Evolutionary conservation across 257 asterid species (phyloP), one percentile per base, ranked within the genome.

Genomic region (Petunia secreta): DNA sequence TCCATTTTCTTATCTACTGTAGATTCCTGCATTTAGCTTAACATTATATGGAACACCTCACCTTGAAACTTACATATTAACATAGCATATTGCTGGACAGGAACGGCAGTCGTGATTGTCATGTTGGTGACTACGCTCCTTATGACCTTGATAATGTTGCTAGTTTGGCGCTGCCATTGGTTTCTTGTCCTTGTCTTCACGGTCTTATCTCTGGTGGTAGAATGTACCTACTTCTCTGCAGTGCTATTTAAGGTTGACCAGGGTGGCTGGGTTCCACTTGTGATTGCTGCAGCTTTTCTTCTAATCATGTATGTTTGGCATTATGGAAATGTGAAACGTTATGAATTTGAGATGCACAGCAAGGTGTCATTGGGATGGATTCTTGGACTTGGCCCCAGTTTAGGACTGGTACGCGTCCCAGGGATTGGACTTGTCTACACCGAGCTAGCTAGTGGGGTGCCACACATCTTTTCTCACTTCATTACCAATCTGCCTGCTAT

Each of bases 241-340:
- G 94, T 93, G 40, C 92, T 95, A 59, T 90, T 89, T 84, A 95
- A 95, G 85, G 87, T 95, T 34, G 91, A 95, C 64, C 98, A 95
- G 76, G 99, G 99, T 4, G 99, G 99, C 37, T 95, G 99, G 99
- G 99, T 93, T 74, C 99, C 99, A 0, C 96, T 95, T 40, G 99
- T 90, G 77, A 93, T 92, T 54, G 95, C 99, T 3, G 93, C 94
- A 1, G 94, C 92, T 13, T 93, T 95, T 84, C 93, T 95, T 25
- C 6, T 92, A 81, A 90, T 95, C 86, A 95, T 95, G 99, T 89
- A 82, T n/a, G 92, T 90, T 75, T 95, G 98, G 99, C 99, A 95
- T 77, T 95, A 90, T 16, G 98, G 98, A 3, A 90, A 91, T 0
- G 83, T 93, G 6, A 95, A 95, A 81, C 92, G 99, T 54, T 95